Evolutionary conservation across 2,329 filamentous ascomycete genomes (phyloP), one percentile per base, ranked within the genome.

Genomic region (Fusarium mexicanum): DNA sequence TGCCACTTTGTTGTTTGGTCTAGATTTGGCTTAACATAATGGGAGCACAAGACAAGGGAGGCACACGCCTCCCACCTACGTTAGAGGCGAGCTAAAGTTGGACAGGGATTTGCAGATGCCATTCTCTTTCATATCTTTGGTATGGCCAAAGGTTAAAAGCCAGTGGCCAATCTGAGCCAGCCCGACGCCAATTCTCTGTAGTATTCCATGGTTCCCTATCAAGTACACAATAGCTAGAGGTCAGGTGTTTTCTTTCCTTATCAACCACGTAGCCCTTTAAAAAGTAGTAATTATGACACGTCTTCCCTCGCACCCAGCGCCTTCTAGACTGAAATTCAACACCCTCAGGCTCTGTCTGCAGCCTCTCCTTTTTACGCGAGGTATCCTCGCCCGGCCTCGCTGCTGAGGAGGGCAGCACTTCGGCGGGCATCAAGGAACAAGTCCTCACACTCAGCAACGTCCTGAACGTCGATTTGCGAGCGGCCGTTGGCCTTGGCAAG

Each of bases 401-500:
- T 84, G 73, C 83, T 85, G 78, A 95, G 88, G 76, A 95, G 88
- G 71, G 87, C 85, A 72, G 94, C 93, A 82, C 94, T 96, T 76
- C 93, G 90, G 80, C 91, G 91, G 57, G 93, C 93, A 83, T 96
- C 94, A 75, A 96, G 90, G 86, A 96, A 96, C 58, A 96, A 85
- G 79, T 94, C 93, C 82, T 95, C 92, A 81, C 93, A 95, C 84
- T 96, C 94, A 22, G 89, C 89, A 74, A 96, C 90, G 82, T 96
- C 94, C 79, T 91, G 88, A 64, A 93, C 85, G 79, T 95, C 93
- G 79, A 96, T 95, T 80, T 94, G 91, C 72, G 87, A 89, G 79
- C 91, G 91, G 68, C 93, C 93, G 81, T 92, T 94, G 80, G 96
- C 94, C 81, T 94, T 92, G 68, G 96, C 94, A 79, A 98, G 89